Evolutionary conservation across 2,329 filamentous ascomycete genomes (phyloP).

Genomic region (Colletotrichum caudatum): DNA sequence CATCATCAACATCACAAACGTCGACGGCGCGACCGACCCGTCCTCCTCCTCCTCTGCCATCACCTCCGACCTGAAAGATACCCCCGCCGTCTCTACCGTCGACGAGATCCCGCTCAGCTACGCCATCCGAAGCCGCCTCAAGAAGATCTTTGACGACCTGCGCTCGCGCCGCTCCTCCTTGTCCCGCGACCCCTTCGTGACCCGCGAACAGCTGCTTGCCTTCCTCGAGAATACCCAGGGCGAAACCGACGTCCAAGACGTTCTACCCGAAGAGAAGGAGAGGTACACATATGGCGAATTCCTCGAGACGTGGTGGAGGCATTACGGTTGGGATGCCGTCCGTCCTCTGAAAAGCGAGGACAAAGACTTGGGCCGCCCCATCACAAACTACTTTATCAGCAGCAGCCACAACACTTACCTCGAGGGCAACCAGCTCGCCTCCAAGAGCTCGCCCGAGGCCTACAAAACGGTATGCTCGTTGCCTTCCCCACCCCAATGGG

Average conservation of each 20-base stretch:
- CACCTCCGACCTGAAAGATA: constrained; percentile 32
- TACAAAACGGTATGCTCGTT: constrained; percentile 75
- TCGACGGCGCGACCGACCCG: constrained; percentile 35
- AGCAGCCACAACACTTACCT: constrained; percentile 97
- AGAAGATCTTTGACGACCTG: constrained; percentile 60
- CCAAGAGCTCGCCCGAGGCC: constrained; percentile 79
- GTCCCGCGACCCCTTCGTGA: constrained; percentile 48
- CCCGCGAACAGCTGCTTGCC: constrained; percentile 54
- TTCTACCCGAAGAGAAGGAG: constrained; percentile 53
- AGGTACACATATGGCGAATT: constrained; percentile 63
- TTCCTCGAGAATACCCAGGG: constrained; percentile 67
- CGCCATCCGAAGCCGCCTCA: constrained; percentile 62
- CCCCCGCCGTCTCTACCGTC: constrained; percentile 17
- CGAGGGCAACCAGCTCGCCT: constrained; percentile 85
- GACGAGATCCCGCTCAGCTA: constrained; percentile 59
- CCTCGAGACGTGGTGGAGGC: constrained; percentile 60
- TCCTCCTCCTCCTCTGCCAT: constrained; percentile 24
- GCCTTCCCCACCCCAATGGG: neutral
- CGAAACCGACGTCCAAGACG: constrained; percentile 50
- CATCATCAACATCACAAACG: constrained; percentile 41
- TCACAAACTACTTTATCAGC: constrained; percentile 93
- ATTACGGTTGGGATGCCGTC: constrained; percentile 59
- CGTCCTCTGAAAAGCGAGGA: constrained; percentile 55
- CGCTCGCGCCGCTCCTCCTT: constrained; percentile 51
- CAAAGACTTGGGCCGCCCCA: constrained; percentile 73